A percentile compares a stretch with the other conserved stretches of the same genome.
These are phyloP conservation scores for Cinchona pubescens DNA, from an alignment of 257 asterid genomes.

Conservation along the genomic window DNA sequence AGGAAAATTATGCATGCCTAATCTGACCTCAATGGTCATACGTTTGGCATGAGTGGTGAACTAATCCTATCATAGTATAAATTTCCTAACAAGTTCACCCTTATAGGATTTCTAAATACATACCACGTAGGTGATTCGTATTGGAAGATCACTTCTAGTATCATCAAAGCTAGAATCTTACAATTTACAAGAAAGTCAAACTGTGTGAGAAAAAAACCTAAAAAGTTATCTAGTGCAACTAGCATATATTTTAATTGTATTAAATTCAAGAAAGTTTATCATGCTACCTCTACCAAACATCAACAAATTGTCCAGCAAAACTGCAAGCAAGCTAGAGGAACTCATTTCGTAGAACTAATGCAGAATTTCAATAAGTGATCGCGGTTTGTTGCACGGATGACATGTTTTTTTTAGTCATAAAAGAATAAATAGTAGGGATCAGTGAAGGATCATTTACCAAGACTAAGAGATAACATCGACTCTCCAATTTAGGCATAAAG, in stretches of 20 bases:
- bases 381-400: slow-evolving; percentile 52
- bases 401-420: slow-evolving; percentile 55
- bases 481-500: slow-evolving; percentile 56
- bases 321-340: slow-evolving; percentile 31
- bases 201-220: background rate
- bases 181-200: background rate
- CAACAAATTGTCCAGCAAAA: slow-evolving; percentile 39
- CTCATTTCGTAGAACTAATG: slow-evolving; percentile 52
- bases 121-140: background rate
- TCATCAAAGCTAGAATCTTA: too few relatives aligned
- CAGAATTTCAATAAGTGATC: slow-evolving; percentile 54
- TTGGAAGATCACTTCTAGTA: too few relatives aligned
- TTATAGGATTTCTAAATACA: too few relatives aligned
- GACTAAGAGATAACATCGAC: slow-evolving; percentile 37
- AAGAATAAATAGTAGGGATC: slow-evolving; percentile 49
- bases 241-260: slow-evolving; percentile 3
- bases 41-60: too few relatives aligned
- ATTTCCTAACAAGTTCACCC: too few relatives aligned
- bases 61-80: too few relatives aligned
- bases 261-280: background rate
- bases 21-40: too few relatives aligned
- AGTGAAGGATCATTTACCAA: slow-evolving; percentile 49
- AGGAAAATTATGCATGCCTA: too few relatives aligned
- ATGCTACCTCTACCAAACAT: slow-evolving; percentile 39
- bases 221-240: background rate